Evolutionary conservation across 345 rosid genomes (phyloP), one percentile per base, ranked within the genome.

Genomic region (Crucihimalaya himalaica): DNA sequence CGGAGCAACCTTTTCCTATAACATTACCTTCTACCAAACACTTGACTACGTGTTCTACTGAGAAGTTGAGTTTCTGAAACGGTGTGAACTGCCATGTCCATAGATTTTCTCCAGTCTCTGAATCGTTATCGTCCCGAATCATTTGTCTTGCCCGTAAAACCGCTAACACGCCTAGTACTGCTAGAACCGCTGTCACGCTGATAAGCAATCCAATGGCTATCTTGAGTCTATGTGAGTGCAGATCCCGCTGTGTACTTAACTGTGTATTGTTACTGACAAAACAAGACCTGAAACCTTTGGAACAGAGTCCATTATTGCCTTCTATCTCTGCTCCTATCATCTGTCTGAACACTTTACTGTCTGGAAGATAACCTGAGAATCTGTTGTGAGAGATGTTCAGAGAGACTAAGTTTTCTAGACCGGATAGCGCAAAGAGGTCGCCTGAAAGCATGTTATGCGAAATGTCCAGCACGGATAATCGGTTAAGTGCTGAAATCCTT

Each of bases 1-100:
- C 96, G 3, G 97, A 92, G 45, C 96, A 93, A 71, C 97, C 97
- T 75, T 89, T 92, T 8, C 97, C 99, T 11, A 95, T 74, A 11
- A 88, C 83, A 66, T 84, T 95, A 16, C 83, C 87, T 63, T 84
- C 93, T 29, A 88, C 87, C 48, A 94, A 66, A 68, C 89, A 84
- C 73, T 81, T 87, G 69, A 89, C 77, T 54, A 89, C 85, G 28
- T 87, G 88, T 64, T 86, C 90, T 1, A 89, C 84, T 5, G 90
- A 80, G 78, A 89, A 89, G 75, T 78, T 86, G 68, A 89, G 83
- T 68, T 86, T 87, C 72, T 89, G 92, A 74, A 89, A 89, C 27
- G 96, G 90, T 59, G 96, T 89, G 86, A 89, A 85, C 35, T 89
- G 87, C 96, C 89, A 89, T 56, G 90, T 87, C 84, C 86, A 81